A percentile compares a stretch with the other conserved stretches of the same genome.
phyloP scores from a whole-genome alignment of 2,329 filamentous ascomycete species.

The Aspergillus aculeatinus region DNA sequence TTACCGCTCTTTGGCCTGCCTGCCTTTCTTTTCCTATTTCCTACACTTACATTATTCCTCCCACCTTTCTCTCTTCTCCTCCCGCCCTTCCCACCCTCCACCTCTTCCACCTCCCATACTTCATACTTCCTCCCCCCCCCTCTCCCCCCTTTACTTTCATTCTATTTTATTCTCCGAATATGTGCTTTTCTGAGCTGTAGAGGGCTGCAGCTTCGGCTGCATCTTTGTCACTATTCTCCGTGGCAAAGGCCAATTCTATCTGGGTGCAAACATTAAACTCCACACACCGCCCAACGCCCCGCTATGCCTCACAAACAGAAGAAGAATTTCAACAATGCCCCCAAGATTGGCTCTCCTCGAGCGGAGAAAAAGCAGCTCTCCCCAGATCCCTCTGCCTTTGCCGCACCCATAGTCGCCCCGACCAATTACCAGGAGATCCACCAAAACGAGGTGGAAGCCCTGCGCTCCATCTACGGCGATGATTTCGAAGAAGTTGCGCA shows the following conservation, averaged over 20 bases:
- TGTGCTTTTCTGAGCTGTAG: slow-evolving; percentile 34
- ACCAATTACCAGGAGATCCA: slow-evolving; percentile 80
- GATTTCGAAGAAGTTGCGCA: slow-evolving; percentile 76
- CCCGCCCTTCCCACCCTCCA: slow-evolving; percentile 8
- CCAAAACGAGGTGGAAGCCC: slow-evolving; percentile 79
- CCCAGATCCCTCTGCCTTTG: slow-evolving; percentile 32
- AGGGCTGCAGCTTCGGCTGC: slow-evolving; percentile 47
- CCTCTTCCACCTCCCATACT: neutral
- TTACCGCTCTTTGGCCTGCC: slow-evolving; percentile 21
- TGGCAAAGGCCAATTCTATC: slow-evolving; percentile 32
- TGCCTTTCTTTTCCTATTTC: slow-evolving; percentile 1
- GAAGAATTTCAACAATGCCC: slow-evolving; percentile 39
- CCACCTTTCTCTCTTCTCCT: slow-evolving; percentile 5
- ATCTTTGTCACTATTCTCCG: slow-evolving; percentile 34
- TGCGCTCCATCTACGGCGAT: slow-evolving; percentile 85
- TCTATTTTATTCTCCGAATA: slow-evolving; percentile 18
- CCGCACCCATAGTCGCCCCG: slow-evolving; percentile 36
- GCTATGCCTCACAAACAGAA: slow-evolving; percentile 49
- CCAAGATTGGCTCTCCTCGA: slow-evolving; percentile 33
- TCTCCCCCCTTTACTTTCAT: slow-evolving; percentile 3
- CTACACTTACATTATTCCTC: neutral
- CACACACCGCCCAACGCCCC: slow-evolving; percentile 36
- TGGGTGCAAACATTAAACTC: slow-evolving; percentile 22
- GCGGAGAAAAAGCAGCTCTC: slow-evolving; percentile 31
- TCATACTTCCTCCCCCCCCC: neutral